Evolutionary conservation across 306 rosid genomes (phyloP).

Genomic region (Heteromeles arbutifolia): DNA sequence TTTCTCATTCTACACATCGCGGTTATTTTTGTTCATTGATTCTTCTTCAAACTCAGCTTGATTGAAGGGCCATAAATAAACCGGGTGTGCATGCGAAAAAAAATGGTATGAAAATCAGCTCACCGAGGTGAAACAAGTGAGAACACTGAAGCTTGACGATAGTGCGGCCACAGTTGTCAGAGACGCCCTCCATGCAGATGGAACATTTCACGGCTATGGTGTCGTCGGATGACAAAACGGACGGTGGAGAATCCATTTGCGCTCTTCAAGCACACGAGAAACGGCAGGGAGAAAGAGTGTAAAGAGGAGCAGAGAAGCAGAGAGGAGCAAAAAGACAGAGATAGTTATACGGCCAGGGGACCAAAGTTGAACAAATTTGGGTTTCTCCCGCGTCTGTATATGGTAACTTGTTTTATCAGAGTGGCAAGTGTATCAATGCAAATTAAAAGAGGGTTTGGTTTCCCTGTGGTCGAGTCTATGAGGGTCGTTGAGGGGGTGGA

Average conservation of each 20-base stretch:
- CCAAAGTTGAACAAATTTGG: not conserved
- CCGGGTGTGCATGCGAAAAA: not conserved
- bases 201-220: not conserved
- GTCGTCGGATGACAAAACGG: not conserved
- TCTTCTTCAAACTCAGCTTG: not conserved
- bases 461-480: not conserved
- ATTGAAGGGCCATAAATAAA: too few species aligned
- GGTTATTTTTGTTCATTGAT: not conserved
- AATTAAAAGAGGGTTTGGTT: not conserved
- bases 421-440: not conserved
- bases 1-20: not conserved
- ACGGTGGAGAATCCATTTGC: not conserved
- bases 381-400: not conserved
- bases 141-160: constrained; percentile 12
- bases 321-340: not conserved
- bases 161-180: not conserved
- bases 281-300: not conserved
- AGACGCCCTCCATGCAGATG: constrained; percentile 3
- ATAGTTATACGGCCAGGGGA: not conserved
- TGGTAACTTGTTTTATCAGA: not conserved
- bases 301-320: not conserved
- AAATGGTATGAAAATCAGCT: not conserved
- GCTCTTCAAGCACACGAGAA: not conserved
- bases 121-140: constrained; percentile 16
- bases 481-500: not conserved